Conservation (phyloP, 176 grass and related monocot genomes). For the Musa beccarii region DNA sequence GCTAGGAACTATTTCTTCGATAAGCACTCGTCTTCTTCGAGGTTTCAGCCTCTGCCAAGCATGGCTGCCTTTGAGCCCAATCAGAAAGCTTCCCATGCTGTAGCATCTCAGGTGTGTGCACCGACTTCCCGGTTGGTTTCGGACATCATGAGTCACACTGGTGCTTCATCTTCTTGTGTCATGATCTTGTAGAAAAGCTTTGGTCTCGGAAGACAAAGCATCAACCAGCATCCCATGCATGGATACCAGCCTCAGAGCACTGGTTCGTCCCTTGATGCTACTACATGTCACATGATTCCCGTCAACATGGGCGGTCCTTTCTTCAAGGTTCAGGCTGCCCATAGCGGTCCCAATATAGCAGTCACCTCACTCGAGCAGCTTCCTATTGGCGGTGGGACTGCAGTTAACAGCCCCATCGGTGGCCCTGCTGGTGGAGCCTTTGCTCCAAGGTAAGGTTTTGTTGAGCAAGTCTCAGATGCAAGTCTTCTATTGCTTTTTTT, state of each 20-base stretch:
- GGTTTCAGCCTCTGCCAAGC: slow-evolving; percentile 24
- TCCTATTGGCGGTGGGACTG: slow-evolving; percentile 20
- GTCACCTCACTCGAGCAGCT: slow-evolving; percentile 32
- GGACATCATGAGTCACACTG: not conserved
- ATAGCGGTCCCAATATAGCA: slow-evolving; percentile 25
- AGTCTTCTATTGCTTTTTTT: not conserved
- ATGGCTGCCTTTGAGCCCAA: slow-evolving; percentile 26
- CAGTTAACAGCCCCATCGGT: slow-evolving; percentile 15
- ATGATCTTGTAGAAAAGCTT: slow-evolving; percentile 33
- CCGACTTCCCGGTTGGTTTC: not conserved
- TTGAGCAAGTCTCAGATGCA: not conserved
- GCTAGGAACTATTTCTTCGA: slow-evolving; percentile 20
- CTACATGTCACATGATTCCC: slow-evolving; percentile 22
- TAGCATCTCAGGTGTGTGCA: slow-evolving; percentile 53
- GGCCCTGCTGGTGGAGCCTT: slow-evolving; percentile 35
- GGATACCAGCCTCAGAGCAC: slow-evolving; percentile 17
- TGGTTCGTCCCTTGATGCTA: slow-evolving; percentile 12
- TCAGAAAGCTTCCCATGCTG: slow-evolving; percentile 17
- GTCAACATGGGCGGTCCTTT: slow-evolving; percentile 34
- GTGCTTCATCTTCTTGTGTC: not conserved
- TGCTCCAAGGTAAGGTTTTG: slow-evolving; percentile 41
- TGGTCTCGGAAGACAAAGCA: slow-evolving; percentile 18
- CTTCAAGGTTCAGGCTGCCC: slow-evolving; percentile 55
- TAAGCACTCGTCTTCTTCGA: slow-evolving; percentile 40
- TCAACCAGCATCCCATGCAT: slow-evolving; percentile 21